These are phyloP conservation scores for Saprolegnia parasitica DNA, from an alignment of 352 stramenopile species.

Conservation along the genomic window DNA sequence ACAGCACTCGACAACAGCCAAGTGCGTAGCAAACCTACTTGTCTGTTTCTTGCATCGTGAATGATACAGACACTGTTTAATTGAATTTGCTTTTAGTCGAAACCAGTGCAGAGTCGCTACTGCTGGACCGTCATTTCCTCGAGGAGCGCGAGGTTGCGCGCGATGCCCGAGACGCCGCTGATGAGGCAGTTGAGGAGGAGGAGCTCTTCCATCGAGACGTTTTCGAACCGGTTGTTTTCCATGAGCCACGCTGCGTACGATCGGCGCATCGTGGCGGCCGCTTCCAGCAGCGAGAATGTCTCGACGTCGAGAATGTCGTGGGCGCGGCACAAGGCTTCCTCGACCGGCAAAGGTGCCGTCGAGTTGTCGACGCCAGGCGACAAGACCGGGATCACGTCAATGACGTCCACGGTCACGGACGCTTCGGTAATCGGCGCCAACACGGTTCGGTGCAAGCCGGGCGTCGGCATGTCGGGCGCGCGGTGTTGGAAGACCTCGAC, in stretches of 20 bases:
- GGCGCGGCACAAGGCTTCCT: constrained; percentile 49
- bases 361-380: neutral
- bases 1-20: too few species aligned
- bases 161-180: constrained; percentile 68
- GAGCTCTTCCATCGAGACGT: constrained; percentile 79
- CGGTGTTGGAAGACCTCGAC: constrained; percentile 64
- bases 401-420: neutral
- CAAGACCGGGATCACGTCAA: neutral
- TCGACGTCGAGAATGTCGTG: constrained; percentile 81
- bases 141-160: constrained; percentile 60
- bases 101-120: constrained; percentile 3
- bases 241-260: constrained; percentile 79
- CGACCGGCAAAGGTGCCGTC: neutral
- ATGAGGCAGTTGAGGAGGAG: constrained; percentile 77
- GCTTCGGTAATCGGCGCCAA: neutral
- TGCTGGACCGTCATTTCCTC: constrained; percentile 49
- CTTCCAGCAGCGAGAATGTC: constrained; percentile 68
- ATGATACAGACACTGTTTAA: too few species aligned
- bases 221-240: constrained; percentile 65
- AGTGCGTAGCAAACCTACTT: too few species aligned
- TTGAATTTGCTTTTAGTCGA: neutral
- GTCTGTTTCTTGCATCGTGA: too few species aligned
- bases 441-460: neutral
- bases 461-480: neutral
- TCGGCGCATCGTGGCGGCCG: constrained; percentile 64